Evolutionary conservation across 768 basidiomycete genomes (phyloP), one percentile per base, ranked within the genome.

Genomic region (Goffeauzyma gilvescens): DNA sequence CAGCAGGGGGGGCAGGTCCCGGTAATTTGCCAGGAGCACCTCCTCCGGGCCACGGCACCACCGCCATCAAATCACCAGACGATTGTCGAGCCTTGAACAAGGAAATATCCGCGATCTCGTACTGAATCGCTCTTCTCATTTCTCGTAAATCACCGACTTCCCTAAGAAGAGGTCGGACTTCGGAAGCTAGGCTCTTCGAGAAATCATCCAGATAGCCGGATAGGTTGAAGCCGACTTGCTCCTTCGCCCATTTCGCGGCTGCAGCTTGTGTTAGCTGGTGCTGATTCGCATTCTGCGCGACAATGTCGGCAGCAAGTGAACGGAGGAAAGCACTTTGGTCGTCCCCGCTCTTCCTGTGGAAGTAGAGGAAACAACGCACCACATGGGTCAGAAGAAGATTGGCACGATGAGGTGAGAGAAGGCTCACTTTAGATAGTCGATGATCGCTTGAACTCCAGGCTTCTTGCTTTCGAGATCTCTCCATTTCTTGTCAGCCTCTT

Each of bases 181-280:
- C 62, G 20, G 56, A 53, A 58, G 62, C 60, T 18, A 63, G 47
- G 2, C 58, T 55, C 38, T 61, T 60, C 24, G 59, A 59, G 50
- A 63, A 63, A 43, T 63, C 62, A 39, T 63, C 62, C 30, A 63
- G 28, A 42, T 63, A 61, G 45, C 62, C 62, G 25, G 56, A 54
- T 25, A 63, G 42, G 33, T 63, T 63, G 54, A 61, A 63, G 4
- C 58, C 62, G 24, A 63, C 58, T 47, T 63, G 62, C 36, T 63
- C 62, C 24, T 59, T 42, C 18, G 62, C 62, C 38, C 53, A 48
- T 13, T 38, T 37, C 44, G 60, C 55, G 18, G 52, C 49, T 8
- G 50, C 58, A 12, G 48, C 45, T 44, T 58, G 55, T 4, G 62
- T 63, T 10, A 43, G 45, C 17, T 53, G 44, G 37, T 63, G 62